Base-by-base conservation (phyloP, 2,329 filamentous ascomycete species). In the Calonectria naviculata region DNA sequence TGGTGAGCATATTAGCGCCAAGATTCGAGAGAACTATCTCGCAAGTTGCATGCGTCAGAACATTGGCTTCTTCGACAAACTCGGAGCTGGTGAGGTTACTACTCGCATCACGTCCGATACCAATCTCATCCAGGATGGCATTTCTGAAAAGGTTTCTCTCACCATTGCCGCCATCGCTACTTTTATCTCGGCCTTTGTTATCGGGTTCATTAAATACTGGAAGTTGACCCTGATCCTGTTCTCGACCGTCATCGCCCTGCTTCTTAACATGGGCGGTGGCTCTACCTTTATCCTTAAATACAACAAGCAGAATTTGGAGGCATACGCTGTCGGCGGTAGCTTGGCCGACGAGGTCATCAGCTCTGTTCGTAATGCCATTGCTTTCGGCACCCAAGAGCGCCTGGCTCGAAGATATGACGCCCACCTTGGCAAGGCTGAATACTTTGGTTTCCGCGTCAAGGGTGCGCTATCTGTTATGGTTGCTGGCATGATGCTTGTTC, bases 81-180 rank as follows among this genome's bases (percentile, higher is more conserved):
- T 98, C 17, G 96, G 95, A 63, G 93, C 95, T 38, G 95, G 96
- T 70, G 97, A 98, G 83, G 94, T 98, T 71, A 98, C 95, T 0
- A 98, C 95, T 1, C 92, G 95, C 74, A 98, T 98, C 77, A 98
- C 96, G 0, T 93, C 95, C 13, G 96, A 98, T 81, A 97, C 95
- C 52, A 98, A 98, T 79, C 86, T 97, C 65, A 93, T 98, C 67
- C 96, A 98, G 82, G 95, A 97, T 75, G 96, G 95, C 68, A 95
- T 99, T 54, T 97, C 94, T 0, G 94, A 97, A 82, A 98, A 98
- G 85, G 89, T 97, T 52, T 92, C 91, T 17, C 85, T 98, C 73
- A 95, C 94, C 0, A 81, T 97, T 67, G 91, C 92, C 17, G 94
- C 94, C 15, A 61, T 95, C 5, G 91, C 95, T 1, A 95, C 94